Conservation (phyloP, 2,329 filamentous ascomycete species). For the Trichoderma lentiforme region DNA sequence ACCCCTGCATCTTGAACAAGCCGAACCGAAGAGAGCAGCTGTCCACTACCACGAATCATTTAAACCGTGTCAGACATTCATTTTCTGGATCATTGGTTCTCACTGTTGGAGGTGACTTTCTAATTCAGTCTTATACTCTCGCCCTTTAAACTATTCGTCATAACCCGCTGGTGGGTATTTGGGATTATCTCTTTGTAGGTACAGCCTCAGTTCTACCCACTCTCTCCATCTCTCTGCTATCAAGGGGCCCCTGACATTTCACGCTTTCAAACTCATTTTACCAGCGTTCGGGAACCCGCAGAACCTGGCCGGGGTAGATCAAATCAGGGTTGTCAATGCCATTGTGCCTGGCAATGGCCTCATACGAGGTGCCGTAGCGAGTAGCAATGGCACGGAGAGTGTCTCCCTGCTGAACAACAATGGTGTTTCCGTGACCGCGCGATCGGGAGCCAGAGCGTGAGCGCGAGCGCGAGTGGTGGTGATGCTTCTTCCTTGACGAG, state of each 20-base stretch:
- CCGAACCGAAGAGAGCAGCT: too few relatives aligned
- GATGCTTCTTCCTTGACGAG: background rate
- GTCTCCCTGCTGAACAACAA: conserved; percentile 41
- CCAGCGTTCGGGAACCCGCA: conserved; percentile 32
- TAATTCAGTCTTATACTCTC: background rate
- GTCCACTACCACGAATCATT: too few relatives aligned
- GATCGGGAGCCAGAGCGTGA: conserved; percentile 22
- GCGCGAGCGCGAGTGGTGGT: conserved; percentile 18
- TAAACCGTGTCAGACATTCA: too few relatives aligned
- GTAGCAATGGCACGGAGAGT: conserved; percentile 39
- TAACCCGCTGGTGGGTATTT: background rate
- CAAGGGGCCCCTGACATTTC: background rate
- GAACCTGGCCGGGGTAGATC: conserved; percentile 42
- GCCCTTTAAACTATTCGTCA: background rate
- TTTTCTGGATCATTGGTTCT: background rate
- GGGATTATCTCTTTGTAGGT: background rate
- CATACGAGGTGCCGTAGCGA: conserved; percentile 32
- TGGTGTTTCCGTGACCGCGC: conserved; percentile 16
- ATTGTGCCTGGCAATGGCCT: conserved; percentile 40
- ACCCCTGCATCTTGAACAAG: too few relatives aligned
- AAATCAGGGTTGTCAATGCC: conserved; percentile 40
- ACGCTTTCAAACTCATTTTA: background rate
- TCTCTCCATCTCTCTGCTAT: background rate
- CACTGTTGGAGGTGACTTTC: background rate
- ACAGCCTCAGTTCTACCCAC: background rate